Conservation (phyloP, 2,329 filamentous ascomycete species). For the Apiospora sp. region DNA sequence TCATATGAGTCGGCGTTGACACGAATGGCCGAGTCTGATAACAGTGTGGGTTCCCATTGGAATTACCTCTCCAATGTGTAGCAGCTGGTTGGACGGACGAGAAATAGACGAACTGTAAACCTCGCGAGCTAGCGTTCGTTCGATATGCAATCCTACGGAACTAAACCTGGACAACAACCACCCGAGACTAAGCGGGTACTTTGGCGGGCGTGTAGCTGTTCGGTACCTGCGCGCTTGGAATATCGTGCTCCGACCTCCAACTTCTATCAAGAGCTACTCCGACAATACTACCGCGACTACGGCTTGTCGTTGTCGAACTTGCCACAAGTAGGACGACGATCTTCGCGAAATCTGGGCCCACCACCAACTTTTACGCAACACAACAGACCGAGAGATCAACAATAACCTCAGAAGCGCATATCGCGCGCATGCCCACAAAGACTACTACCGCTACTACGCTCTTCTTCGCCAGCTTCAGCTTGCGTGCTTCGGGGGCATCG, state of each 20-base stretch:
- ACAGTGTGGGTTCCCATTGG: constrained; percentile 10
- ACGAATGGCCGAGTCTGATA: background rate
- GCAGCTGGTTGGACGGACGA: background rate
- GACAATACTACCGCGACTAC: background rate
- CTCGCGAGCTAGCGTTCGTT: background rate
- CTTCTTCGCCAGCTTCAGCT: background rate
- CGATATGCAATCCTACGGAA: background rate
- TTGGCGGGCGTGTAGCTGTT: background rate
- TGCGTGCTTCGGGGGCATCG: background rate
- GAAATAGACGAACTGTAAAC: constrained; percentile 8
- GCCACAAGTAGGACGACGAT: background rate
- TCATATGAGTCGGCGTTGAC: background rate
- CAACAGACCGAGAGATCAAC: background rate
- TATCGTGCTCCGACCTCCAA: background rate
- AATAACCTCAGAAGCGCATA: background rate
- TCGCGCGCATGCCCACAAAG: constrained; percentile 4
- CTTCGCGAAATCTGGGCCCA: background rate
- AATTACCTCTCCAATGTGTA: background rate
- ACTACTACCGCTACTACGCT: background rate
- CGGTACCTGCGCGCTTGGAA: background rate
- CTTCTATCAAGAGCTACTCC: background rate
- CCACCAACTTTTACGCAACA: background rate
- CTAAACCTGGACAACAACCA: background rate
- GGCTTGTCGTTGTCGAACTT: background rate
- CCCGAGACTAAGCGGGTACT: constrained; percentile 12